Percentiles rank a stretch among this genome's conserved stretches.
phyloP scores from a whole-genome alignment of 1,284 basidiomycete genomes.

The Agroathelia rolfsii region DNA sequence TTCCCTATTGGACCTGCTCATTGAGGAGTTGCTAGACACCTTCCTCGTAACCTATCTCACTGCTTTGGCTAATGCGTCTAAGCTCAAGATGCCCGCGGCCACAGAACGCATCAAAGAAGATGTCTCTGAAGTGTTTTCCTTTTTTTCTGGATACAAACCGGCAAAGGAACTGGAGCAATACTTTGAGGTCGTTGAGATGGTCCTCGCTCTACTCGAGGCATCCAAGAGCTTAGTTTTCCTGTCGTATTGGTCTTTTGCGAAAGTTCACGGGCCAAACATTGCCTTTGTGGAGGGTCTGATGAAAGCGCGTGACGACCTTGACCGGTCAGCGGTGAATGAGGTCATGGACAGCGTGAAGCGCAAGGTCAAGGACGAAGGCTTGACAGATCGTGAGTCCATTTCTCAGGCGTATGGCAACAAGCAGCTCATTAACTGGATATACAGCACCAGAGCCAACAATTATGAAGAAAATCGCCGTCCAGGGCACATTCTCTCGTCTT shows the following conservation, averaged over 20 bases:
- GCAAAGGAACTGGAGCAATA: constrained; percentile 73
- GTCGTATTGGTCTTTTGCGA: constrained; percentile 95
- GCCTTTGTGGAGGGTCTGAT: constrained; percentile 86
- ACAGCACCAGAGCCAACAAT: constrained; percentile 70
- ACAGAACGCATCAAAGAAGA: constrained; percentile 79
- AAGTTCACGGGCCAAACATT: constrained; percentile 88
- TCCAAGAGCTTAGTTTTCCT: constrained; percentile 91
- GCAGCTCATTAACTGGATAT: constrained; percentile 11
- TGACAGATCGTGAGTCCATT: constrained; percentile 68
- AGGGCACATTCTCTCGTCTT: constrained; percentile 65
- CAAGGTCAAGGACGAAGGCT: constrained; percentile 82
- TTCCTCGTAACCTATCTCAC: constrained; percentile 91
- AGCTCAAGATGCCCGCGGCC: constrained; percentile 81
- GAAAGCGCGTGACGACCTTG: constrained; percentile 85
- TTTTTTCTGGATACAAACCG: constrained; percentile 77
- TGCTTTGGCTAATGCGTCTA: constrained; percentile 76
- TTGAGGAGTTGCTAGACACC: constrained; percentile 88
- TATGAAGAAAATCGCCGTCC: constrained; percentile 77
- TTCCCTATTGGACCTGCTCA: constrained; percentile 83
- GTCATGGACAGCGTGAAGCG: constrained; percentile 92
- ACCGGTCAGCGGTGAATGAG: constrained; percentile 78
- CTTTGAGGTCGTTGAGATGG: constrained; percentile 84
- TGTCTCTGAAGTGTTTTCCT: constrained; percentile 65
- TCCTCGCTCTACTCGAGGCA: constrained; percentile 80
- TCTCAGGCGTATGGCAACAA: neutral